Evolutionary conservation across 495 filamentous ascomycete species (phyloP).

Genomic region (Chaetomium cochliodes): DNA sequence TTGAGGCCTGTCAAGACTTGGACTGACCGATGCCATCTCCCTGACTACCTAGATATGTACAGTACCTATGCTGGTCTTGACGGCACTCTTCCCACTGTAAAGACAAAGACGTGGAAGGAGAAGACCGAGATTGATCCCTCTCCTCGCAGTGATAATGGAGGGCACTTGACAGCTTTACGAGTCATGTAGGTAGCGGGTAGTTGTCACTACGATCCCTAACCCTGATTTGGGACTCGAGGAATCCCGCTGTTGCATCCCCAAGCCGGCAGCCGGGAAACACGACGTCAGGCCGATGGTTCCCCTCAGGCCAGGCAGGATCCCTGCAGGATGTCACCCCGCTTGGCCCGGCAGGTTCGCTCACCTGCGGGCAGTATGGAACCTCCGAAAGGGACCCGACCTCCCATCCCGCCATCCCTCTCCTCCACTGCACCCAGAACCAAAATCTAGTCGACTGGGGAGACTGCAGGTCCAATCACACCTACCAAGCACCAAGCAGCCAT

Average conservation of each 20-base stretch:
- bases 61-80: too few relatives aligned
- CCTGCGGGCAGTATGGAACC: too few relatives aligned
- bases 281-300: background rate
- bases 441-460: background rate
- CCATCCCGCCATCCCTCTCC: too few relatives aligned
- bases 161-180: background rate
- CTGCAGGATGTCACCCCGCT: background rate
- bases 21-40: too few relatives aligned
- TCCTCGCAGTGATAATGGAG: background rate
- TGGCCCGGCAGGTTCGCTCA: background rate
- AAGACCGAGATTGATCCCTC: too few relatives aligned
- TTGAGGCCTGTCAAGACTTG: too few relatives aligned
- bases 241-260: background rate
- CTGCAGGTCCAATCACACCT: background rate
- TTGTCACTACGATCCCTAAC: background rate
- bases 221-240: background rate
- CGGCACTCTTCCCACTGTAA: too few relatives aligned
- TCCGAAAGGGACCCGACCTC: background rate
- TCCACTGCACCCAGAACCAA: background rate
- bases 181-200: too few relatives aligned
- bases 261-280: background rate
- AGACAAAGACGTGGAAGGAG: background rate
- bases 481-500: background rate
- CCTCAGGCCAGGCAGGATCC: background rate
- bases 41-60: too few relatives aligned